Evolutionary conservation across 768 basidiomycete genomes (phyloP), one percentile per base, ranked within the genome.

Genomic region (Lentinula boryana): DNA sequence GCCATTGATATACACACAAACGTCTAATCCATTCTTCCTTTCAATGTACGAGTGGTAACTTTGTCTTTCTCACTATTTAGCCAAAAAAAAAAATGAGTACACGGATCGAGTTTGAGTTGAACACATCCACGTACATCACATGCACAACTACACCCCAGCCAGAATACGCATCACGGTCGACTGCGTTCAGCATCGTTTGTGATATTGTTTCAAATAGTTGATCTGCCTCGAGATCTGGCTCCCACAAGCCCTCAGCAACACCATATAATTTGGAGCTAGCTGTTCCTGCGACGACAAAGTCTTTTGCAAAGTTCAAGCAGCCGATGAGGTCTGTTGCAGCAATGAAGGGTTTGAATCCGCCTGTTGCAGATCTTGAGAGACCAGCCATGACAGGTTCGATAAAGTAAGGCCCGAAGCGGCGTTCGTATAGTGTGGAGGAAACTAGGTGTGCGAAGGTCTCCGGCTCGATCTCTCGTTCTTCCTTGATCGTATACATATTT

Each of bases 401-500:
- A 76, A 94, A 97, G 79, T 91, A 99, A 38, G 97, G 95, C 6
- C 92, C 93, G 69, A 98, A 99, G 73, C 97, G 86, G 70, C 85
- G 86, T 74, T 98, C 94, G 73, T 98, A 99, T 15, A 99, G 83
- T 21, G 95, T 96, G 56, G 93, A 95, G 46, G 92, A 93, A 63
- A 98, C 89, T 64, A 99, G 87, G 69, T 95, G 94, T 31, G 94
- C 90, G 74, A 98, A 98, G 6, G 94, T 93, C 78, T 95, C 88
- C 48, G 97, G 97, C 66, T 93, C 88, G 68, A 99, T 97, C 69
- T 96, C 89, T 64, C 96, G 86, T 71, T 97, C 96, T 75, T 99
- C 96, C 75, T 99, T 99, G 82, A 99, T 98, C 35, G 93, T 91
- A 76, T 98, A 98, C 93, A 98, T 95, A 79, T 99, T 99, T 61